Percentiles rank a stretch among this genome's conserved stretches.
phyloP scores from a whole-genome alignment of 2,329 filamentous ascomycete genomes.

The Chrysoporthe cubensis region DNA sequence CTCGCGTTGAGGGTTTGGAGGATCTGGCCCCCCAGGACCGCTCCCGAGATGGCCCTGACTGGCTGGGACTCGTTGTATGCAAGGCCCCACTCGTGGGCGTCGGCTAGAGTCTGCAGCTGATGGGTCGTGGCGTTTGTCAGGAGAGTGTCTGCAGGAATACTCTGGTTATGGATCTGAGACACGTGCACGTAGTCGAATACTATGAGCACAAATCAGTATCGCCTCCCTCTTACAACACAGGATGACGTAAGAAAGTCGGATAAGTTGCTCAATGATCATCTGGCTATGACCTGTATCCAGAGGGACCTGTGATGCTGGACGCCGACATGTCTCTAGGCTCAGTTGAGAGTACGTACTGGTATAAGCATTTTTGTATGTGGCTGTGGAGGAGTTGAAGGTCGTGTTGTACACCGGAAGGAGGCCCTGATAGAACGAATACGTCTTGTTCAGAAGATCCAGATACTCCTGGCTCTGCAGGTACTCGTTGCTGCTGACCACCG shows the following conservation, averaged over 20 bases:
- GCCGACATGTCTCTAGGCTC: background rate
- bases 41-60: constrained; percentile 61
- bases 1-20: constrained; percentile 57
- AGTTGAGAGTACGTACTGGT: constrained; percentile 50
- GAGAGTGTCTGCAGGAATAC: constrained; percentile 61
- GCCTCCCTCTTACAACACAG: background rate
- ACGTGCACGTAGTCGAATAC: constrained; percentile 66
- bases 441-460: constrained; percentile 47
- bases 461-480: constrained; percentile 57
- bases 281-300: too few relatives aligned
- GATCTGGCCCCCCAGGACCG: constrained; percentile 61
- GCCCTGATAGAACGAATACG: constrained; percentile 62
- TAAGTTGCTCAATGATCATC: too few relatives aligned
- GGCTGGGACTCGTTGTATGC: constrained; percentile 79
- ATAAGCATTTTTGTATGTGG: constrained; percentile 64
- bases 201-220: constrained; percentile 35
- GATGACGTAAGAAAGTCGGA: background rate
- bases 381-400: constrained; percentile 50
- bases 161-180: constrained; percentile 61
- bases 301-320: too few relatives aligned
- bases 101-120: constrained; percentile 74
- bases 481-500: constrained; percentile 57
- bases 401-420: constrained; percentile 59
- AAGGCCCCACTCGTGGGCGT: constrained; percentile 79
- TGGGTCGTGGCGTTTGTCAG: constrained; percentile 62